Percentiles rank a stretch among this genome's conserved stretches.
Evolutionary conservation across 1,284 basidiomycete genomes (phyloP).

Genomic region (Sparassis latifolia): DNA sequence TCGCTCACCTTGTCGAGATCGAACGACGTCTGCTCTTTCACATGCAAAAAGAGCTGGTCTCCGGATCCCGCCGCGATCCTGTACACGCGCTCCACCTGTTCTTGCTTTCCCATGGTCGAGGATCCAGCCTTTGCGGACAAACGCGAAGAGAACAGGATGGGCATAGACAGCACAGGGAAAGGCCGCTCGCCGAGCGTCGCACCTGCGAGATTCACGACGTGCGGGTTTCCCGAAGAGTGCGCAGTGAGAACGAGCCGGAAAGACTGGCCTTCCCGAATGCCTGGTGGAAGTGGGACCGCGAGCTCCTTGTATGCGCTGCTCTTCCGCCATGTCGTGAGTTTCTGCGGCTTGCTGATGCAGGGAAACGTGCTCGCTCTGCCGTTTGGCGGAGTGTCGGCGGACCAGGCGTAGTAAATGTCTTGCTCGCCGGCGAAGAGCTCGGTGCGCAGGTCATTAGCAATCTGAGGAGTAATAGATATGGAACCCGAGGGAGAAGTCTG

Average conservation of each 20-base stretch:
- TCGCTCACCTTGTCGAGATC: conserved; percentile 78
- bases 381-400: conserved; percentile 6
- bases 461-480: conserved; percentile 61
- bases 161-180: conserved; percentile 61
- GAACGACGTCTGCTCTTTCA: conserved; percentile 79
- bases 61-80: conserved; percentile 24
- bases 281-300: conserved; percentile 52
- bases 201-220: conserved; percentile 22
- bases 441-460: conserved; percentile 78
- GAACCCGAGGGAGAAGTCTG: conserved; percentile 32
- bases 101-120: conserved; percentile 50
- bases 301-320: conserved; percentile 69
- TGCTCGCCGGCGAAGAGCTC: conserved; percentile 42
- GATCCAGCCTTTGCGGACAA: conserved; percentile 4
- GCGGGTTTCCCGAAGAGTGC: conserved; percentile 20
- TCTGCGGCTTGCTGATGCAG: conserved; percentile 36
- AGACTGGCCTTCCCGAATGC: conserved; percentile 41
- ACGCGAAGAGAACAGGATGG: conserved; percentile 42
- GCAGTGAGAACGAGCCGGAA: conserved; percentile 62
- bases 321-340: conserved; percentile 66
- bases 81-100: conserved; percentile 60
- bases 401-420: conserved; percentile 40
- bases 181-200: conserved; percentile 33
- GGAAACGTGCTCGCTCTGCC: conserved; percentile 9
- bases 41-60: conserved; percentile 31